These are phyloP conservation scores for Pseudocercospora musae DNA, from an alignment of 2,329 filamentous ascomycete species.

Conservation along the genomic window DNA sequence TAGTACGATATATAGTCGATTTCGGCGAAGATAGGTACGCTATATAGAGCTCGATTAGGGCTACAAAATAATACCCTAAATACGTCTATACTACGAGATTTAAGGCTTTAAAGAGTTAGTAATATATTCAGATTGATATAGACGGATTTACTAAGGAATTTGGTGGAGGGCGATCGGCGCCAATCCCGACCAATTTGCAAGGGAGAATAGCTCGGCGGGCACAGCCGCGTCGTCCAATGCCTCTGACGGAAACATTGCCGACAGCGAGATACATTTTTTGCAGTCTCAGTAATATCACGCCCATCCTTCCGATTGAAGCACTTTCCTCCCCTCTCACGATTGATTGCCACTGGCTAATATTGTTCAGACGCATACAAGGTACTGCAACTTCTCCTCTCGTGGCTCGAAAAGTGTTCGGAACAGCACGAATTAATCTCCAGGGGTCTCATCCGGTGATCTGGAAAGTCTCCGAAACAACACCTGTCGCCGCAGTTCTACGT, in stretches of 20 bases:
- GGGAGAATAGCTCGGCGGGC: background rate
- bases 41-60: no score
- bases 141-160: no score
- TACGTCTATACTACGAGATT: no score
- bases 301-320: background rate
- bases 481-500: background rate
- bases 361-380: background rate
- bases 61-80: no score
- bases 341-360: background rate
- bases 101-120: no score
- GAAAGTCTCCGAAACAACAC: constrained; percentile 1
- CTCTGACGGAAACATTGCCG: background rate
- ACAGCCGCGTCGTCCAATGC: background rate
- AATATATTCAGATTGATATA: no score
- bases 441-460: background rate
- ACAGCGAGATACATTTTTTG: background rate
- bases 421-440: background rate
- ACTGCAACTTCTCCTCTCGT: constrained; percentile 3
- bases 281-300: background rate
- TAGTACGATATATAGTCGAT: no score
- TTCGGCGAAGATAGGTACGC: no score
- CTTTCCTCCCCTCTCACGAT: background rate
- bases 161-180: no score
- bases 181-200: no score
- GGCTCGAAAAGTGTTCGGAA: constrained; percentile 1